phyloP scores from a whole-genome alignment of 257 asterid species.

The Jacaranda copaia region DNA sequence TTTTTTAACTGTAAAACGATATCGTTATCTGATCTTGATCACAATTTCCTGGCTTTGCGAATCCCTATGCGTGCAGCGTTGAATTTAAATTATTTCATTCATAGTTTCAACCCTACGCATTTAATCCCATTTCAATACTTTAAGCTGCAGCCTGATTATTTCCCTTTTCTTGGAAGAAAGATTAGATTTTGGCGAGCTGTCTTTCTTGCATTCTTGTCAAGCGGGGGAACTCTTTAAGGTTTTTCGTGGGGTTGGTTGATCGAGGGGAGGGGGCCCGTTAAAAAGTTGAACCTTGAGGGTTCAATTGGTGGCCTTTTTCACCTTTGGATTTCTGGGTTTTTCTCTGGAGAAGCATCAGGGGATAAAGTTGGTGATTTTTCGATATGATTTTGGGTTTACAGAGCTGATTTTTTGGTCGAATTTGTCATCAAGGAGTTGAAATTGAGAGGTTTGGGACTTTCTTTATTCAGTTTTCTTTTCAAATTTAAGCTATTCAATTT shows the following conservation, averaged over 20 bases:
- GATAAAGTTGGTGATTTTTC: neutral
- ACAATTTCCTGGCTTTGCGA: constrained; percentile 7
- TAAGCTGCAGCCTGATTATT: neutral
- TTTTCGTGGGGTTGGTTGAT: constrained; percentile 37
- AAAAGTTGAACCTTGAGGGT: constrained; percentile 37
- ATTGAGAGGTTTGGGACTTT: constrained; percentile 33
- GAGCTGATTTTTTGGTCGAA: constrained; percentile 25
- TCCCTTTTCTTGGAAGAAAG: constrained; percentile 32
- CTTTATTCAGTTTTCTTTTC: constrained; percentile 1
- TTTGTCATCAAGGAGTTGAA: constrained; percentile 2
- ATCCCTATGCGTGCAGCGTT: constrained; percentile 35
- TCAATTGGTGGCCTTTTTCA: constrained; percentile 13
- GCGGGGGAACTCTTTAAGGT: neutral
- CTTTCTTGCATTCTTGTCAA: constrained; percentile 17
- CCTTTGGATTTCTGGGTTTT: constrained; percentile 22
- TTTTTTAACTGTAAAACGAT: constrained; percentile 18
- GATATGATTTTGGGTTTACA: constrained; percentile 15
- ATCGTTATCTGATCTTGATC: constrained; percentile 39
- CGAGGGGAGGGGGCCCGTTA: constrained; percentile 31
- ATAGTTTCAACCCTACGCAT: constrained; percentile 21
- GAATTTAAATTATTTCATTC: constrained; percentile 3
- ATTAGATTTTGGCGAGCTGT: constrained; percentile 15
- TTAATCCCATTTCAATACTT: neutral
- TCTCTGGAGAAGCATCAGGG: neutral
- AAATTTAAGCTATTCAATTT: constrained; percentile 20